phyloP scores from a whole-genome alignment of 2,329 filamentous ascomycete genomes.

The Hawksworthiomyces lignivorus region DNA sequence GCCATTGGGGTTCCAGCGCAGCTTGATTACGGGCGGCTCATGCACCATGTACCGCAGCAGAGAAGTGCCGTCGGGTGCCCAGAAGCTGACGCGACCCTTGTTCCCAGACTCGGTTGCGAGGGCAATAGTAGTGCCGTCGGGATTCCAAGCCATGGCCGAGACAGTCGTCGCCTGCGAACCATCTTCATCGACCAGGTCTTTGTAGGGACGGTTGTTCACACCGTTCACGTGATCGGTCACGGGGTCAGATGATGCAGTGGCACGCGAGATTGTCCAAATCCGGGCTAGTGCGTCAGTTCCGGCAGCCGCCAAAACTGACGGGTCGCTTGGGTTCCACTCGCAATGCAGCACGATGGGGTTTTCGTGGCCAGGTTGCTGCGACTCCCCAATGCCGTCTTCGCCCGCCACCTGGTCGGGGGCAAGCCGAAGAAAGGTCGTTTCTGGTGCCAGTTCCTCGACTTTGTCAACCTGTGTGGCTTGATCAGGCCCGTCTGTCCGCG shows the following conservation, averaged over 20 bases:
- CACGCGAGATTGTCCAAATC: slow-evolving; percentile 56
- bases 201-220: slow-evolving; percentile 33
- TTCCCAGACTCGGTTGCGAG: slow-evolving; percentile 49
- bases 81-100: slow-evolving; percentile 48
- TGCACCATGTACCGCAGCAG: slow-evolving; percentile 48
- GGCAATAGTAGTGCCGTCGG: slow-evolving; percentile 47
- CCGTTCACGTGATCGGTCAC: slow-evolving; percentile 39
- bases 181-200: slow-evolving; percentile 45
- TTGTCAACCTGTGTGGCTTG: slow-evolving; percentile 59
- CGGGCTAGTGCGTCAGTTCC: slow-evolving; percentile 64
- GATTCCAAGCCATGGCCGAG: slow-evolving; percentile 54
- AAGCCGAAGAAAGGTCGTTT: slow-evolving; percentile 55
- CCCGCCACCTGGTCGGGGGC: slow-evolving; percentile 31
- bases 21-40: slow-evolving; percentile 54
- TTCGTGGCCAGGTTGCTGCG: slow-evolving; percentile 27
- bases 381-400: slow-evolving; percentile 23
- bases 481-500: slow-evolving; percentile 54
- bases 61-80: slow-evolving; percentile 44
- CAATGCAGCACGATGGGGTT: slow-evolving; percentile 59
- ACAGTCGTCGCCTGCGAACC: slow-evolving; percentile 44
- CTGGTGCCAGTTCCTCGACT: slow-evolving; percentile 49
- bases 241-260: slow-evolving; percentile 37
- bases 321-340: slow-evolving; percentile 60
- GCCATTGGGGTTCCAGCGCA: slow-evolving; percentile 52
- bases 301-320: slow-evolving; percentile 58